Evolutionary conservation across 495 filamentous ascomycete species (phyloP).

Genomic region (Chaetomidium leptoderma): DNA sequence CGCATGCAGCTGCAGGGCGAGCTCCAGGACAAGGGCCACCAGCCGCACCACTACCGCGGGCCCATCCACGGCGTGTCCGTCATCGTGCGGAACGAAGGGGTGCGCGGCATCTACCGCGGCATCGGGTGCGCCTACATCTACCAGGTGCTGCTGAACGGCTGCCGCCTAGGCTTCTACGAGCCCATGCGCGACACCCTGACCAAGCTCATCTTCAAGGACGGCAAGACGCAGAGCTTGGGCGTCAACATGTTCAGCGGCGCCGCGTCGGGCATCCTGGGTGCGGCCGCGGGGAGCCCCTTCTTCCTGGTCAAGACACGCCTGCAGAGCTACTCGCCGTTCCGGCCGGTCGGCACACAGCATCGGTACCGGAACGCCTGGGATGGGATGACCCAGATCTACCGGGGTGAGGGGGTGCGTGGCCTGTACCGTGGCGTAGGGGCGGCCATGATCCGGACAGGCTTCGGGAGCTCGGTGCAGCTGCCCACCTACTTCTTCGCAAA

Average conservation of each 20-base stretch:
- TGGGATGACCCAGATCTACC: slow-evolving; percentile 74
- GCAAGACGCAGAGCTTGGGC: slow-evolving; percentile 69
- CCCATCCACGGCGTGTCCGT: slow-evolving; percentile 87
- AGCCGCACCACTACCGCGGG: slow-evolving; percentile 83
- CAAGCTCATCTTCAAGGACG: slow-evolving; percentile 60
- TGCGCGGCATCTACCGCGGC: slow-evolving; percentile 80
- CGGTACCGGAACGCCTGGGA: slow-evolving; percentile 81
- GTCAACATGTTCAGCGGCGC: slow-evolving; percentile 94
- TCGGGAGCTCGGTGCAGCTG: slow-evolving; percentile 90
- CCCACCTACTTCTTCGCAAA: slow-evolving; percentile 99
- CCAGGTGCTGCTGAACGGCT: slow-evolving; percentile 94
- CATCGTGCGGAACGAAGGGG: slow-evolving; percentile 86
- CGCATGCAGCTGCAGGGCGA: slow-evolving; percentile 97
- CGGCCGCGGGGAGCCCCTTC: slow-evolving; percentile 87
- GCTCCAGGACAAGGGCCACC: slow-evolving; percentile 77
- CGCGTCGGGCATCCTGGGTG: slow-evolving; percentile 80
- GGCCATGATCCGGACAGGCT: slow-evolving; percentile 95
- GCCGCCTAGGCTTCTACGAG: slow-evolving; percentile 96
- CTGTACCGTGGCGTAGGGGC: slow-evolving; percentile 86
- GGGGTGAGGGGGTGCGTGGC: slow-evolving; percentile 69
- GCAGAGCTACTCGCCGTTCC: slow-evolving; percentile 89
- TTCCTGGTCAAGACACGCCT: slow-evolving; percentile 98
- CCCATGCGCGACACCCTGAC: slow-evolving; percentile 72
- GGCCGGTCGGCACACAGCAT: slow-evolving; percentile 95
- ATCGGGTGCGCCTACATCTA: slow-evolving; percentile 94